Evolutionary conservation across 208 protist genomes (phyloP).

Genomic region (Leishmania arabica): DNA sequence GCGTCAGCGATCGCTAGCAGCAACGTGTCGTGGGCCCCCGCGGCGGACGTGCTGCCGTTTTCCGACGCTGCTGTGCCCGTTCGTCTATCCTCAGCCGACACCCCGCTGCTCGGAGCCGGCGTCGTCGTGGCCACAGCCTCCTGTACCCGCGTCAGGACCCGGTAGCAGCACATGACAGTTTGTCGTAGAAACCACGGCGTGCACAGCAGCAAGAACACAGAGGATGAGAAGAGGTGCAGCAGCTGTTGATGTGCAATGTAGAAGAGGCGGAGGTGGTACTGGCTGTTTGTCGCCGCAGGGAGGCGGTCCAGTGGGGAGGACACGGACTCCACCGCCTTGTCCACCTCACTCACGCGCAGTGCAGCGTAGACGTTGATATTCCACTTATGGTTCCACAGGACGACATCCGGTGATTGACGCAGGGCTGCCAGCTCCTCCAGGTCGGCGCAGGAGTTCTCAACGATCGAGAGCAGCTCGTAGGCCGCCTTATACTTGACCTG

Average conservation of each 20-base stretch:
- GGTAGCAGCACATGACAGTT: constrained; percentile 28
- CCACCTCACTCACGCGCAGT: constrained; percentile 61
- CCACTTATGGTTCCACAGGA: constrained; percentile 86
- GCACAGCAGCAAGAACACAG: constrained; percentile 27
- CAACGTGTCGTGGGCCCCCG: constrained; percentile 1
- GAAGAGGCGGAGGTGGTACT: constrained; percentile 28
- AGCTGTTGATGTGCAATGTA: constrained; percentile 36
- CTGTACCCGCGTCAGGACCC: constrained; percentile 28
- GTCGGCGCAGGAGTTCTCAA: constrained; percentile 56
- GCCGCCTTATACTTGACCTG: constrained; percentile 69
- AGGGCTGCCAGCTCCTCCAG: constrained; percentile 59
- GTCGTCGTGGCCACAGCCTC: constrained; percentile 11
- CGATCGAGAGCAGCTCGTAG: constrained; percentile 57
- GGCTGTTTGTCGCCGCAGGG: constrained; percentile 6
- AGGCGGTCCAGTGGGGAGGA: constrained; percentile 27
- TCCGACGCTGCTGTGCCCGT: background rate
- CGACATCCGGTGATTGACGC: constrained; percentile 64
- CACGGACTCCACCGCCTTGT: constrained; percentile 37
- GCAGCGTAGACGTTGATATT: constrained; percentile 88
- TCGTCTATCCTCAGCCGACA: background rate
- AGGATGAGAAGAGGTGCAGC: constrained; percentile 27
- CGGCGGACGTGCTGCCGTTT: background rate
- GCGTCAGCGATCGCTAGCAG: constrained; percentile 28
- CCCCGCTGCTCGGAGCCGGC: background rate
- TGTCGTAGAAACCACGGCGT: constrained; percentile 32